phyloP scores from a whole-genome alignment of 2,329 filamentous ascomycete species.

The Chaetoscypha palmicola region DNA sequence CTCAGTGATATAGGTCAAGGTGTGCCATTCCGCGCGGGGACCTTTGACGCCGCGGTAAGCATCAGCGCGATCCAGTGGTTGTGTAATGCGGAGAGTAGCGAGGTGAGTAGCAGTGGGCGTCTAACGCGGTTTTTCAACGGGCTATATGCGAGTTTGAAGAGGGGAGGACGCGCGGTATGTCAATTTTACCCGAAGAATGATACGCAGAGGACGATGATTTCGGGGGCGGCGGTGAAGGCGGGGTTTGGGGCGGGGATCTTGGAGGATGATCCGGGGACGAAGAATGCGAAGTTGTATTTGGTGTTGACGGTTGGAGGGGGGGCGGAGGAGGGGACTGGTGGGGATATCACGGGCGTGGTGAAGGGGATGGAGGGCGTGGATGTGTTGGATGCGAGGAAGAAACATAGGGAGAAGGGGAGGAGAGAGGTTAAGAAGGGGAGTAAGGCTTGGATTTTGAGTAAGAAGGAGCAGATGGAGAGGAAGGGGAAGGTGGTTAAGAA shows the following conservation, averaged over 20 bases:
- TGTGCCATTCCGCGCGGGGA: conserved; percentile 83
- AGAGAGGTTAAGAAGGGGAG: conserved; percentile 68
- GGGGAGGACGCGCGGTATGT: conserved; percentile 85
- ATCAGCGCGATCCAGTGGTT: conserved; percentile 98
- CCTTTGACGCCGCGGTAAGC: conserved; percentile 90
- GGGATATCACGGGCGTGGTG: conserved; percentile 87
- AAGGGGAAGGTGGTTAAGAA: conserved; percentile 94
- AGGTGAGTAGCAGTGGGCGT: conserved; percentile 72
- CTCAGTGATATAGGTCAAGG: conserved; percentile 94
- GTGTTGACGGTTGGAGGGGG: conserved; percentile 79
- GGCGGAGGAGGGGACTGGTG: conserved; percentile 43
- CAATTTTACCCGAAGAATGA: conserved; percentile 99
- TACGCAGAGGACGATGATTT: conserved; percentile 85
- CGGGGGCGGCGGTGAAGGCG: conserved; percentile 79
- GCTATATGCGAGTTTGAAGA: conserved; percentile 73
- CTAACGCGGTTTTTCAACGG: conserved; percentile 87
- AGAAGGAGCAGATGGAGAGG: conserved; percentile 87
- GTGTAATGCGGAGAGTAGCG: conserved; percentile 87
- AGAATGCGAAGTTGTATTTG: conserved; percentile 93
- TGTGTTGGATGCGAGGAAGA: conserved; percentile 45
- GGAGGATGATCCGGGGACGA: conserved; percentile 93
- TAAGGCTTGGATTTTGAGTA: conserved; percentile 76
- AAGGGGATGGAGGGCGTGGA: conserved; percentile 84
- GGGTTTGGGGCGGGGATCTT: conserved; percentile 92
- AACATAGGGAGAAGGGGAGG: conserved; percentile 37